phyloP scores from a whole-genome alignment of 1,139 yeast genomes.

The Candida labiduridarum region DNA sequence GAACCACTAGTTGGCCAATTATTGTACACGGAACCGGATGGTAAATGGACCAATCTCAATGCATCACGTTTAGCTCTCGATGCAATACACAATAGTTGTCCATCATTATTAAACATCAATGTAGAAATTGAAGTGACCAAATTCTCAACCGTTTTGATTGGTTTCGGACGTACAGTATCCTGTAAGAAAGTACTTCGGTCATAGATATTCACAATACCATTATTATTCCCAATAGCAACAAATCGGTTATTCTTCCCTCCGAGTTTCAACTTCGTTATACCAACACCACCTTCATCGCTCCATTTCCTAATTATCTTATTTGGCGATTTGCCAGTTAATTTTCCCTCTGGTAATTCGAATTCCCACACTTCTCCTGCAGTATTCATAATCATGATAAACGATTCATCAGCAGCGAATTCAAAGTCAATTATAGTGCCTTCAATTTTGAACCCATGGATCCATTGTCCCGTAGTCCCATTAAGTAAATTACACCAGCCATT shows the following conservation, averaged over 20 bases:
- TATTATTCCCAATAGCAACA: slow-evolving; percentile 86
- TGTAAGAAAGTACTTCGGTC: slow-evolving; percentile 47
- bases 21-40: slow-evolving; percentile 80
- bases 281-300: slow-evolving; percentile 87
- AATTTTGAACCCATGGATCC: slow-evolving; percentile 82
- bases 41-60: slow-evolving; percentile 81
- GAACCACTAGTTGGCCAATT: slow-evolving; percentile 99
- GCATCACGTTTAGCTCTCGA: slow-evolving; percentile 88
- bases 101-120: slow-evolving; percentile 79
- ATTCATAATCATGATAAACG: slow-evolving; percentile 62
- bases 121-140: slow-evolving; percentile 80
- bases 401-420: slow-evolving; percentile 64
- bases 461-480: slow-evolving; percentile 78
- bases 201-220: slow-evolving; percentile 88
- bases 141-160: slow-evolving; percentile 71
- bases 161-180: slow-evolving; percentile 29
- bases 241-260: slow-evolving; percentile 81
- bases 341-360: slow-evolving; percentile 50
- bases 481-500: slow-evolving; percentile 90
- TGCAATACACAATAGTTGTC: slow-evolving; percentile 85
- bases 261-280: slow-evolving; percentile 75
- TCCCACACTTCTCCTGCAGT: slow-evolving; percentile 93
- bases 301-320: slow-evolving; percentile 61
- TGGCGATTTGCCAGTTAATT: slow-evolving; percentile 16
- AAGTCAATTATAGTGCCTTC: slow-evolving; percentile 85